Percentiles rank a stretch among this genome's conserved stretches.
phyloP scores from a whole-genome alignment of 2,329 filamentous ascomycete genomes.

The Aspergillus luchuensis region DNA sequence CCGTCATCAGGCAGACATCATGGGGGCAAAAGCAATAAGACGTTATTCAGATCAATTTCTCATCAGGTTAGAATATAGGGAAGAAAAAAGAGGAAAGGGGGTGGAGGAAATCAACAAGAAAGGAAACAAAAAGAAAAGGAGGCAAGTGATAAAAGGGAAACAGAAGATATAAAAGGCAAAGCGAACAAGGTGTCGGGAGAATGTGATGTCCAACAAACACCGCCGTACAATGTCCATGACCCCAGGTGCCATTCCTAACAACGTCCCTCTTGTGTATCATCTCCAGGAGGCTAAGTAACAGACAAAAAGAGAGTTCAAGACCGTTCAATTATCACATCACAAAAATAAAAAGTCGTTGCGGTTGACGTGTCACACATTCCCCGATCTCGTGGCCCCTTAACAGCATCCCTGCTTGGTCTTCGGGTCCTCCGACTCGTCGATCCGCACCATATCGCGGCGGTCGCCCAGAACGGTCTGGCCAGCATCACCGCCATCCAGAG shows the following conservation, averaged over 20 bases:
- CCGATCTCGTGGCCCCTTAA: constrained; percentile 28
- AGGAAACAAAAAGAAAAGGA: constrained; percentile 18
- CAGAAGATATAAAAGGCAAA: constrained; percentile 13
- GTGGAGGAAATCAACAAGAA: constrained; percentile 17
- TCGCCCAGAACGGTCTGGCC: constrained; percentile 77
- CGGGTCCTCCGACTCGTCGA: constrained; percentile 81
- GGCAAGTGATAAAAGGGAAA: constrained; percentile 23
- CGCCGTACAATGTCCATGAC: constrained; percentile 28
- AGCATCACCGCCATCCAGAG: constrained; percentile 84
- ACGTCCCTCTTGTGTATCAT: constrained; percentile 38
- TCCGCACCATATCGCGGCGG: constrained; percentile 76
- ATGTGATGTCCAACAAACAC: constrained; percentile 28
- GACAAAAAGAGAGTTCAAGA: constrained; percentile 40
- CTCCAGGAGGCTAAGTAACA: constrained; percentile 38
- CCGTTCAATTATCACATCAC: constrained; percentile 43
- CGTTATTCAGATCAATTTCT: constrained; percentile 18
- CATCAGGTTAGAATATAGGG: constrained; percentile 22
- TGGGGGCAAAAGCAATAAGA: not conserved
- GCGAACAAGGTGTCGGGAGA: constrained; percentile 17
- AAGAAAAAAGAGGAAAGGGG: constrained; percentile 18
- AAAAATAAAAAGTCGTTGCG: constrained; percentile 42
- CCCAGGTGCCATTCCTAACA: constrained; percentile 31
- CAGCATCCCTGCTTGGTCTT: constrained; percentile 64
- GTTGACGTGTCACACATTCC: constrained; percentile 29
- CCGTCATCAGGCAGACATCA: not conserved